Evolutionary conservation across 2,329 filamentous ascomycete genomes (phyloP).

Genomic region (Xylariales sp.): DNA sequence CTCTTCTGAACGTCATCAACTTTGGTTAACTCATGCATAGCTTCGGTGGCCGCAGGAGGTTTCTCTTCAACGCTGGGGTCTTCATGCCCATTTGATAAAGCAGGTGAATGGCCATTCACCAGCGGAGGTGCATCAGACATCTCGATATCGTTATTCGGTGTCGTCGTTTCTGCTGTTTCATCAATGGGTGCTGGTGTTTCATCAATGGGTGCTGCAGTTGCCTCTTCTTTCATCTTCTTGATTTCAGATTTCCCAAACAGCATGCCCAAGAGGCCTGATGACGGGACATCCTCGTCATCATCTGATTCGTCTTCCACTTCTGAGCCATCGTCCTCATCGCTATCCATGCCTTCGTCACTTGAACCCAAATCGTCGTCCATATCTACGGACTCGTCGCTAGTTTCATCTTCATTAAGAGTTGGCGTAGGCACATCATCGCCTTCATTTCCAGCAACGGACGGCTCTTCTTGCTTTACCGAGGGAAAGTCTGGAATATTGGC

Average conservation of each 20-base stretch:
- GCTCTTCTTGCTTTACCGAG: slow-evolving; percentile 14
- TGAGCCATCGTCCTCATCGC: slow-evolving; percentile 36
- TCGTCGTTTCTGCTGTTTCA: no score
- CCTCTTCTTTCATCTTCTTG: slow-evolving; percentile 43
- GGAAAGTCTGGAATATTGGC: slow-evolving; percentile 54
- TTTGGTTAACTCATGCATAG: neutral
- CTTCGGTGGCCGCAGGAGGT: neutral
- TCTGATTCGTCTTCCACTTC: slow-evolving; percentile 35
- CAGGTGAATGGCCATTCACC: slow-evolving; percentile 4
- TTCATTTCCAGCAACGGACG: slow-evolving; percentile 20
- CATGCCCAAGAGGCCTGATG: slow-evolving; percentile 47
- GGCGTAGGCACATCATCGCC: slow-evolving; percentile 10
- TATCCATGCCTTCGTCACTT: slow-evolving; percentile 44
- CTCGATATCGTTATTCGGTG: slow-evolving; percentile 22
- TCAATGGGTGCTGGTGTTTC: no score
- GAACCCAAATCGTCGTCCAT: slow-evolving; percentile 65
- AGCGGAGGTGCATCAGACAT: slow-evolving; percentile 26
- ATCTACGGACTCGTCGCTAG: slow-evolving; percentile 61
- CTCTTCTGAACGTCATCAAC: neutral
- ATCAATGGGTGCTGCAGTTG: slow-evolving; percentile 14
- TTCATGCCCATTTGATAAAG: neutral
- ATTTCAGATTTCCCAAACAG: slow-evolving; percentile 57
- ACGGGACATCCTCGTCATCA: slow-evolving; percentile 34
- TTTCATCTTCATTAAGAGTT: slow-evolving; percentile 36
- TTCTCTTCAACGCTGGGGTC: neutral